Percentiles rank a stretch among this genome's conserved stretches.
These are phyloP conservation scores for Massospora cicadina DNA, from an alignment of 371 early-diverging fungal species.

Conservation along the genomic window DNA sequence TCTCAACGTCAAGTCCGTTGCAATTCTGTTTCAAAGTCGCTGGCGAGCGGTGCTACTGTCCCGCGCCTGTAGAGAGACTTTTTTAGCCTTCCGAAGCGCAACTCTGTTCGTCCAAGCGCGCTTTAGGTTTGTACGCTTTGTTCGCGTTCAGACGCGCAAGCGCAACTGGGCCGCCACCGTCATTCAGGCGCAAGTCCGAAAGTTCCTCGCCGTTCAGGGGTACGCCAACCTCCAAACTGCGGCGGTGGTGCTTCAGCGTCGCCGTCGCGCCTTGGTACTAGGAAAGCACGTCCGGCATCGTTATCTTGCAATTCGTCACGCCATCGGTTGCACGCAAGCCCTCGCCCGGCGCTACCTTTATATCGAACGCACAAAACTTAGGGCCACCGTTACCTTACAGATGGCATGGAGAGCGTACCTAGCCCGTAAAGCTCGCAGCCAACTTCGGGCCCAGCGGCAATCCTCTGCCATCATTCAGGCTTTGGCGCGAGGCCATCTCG, in stretches of 20 bases:
- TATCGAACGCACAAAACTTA: background rate
- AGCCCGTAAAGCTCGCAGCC: background rate
- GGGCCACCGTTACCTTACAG: background rate
- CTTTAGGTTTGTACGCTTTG: background rate
- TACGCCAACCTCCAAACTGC: background rate
- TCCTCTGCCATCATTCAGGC: background rate
- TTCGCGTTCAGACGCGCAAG: background rate
- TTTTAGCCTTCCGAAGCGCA: background rate
- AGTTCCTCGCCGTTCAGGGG: background rate
- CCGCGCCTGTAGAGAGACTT: background rate
- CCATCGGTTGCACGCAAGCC: background rate
- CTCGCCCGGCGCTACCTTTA: background rate
- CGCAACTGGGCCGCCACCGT: background rate
- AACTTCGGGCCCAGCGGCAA: background rate
- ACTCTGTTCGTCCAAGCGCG: background rate
- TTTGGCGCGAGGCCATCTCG: background rate
- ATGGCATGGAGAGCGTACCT: background rate
- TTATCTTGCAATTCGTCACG: background rate
- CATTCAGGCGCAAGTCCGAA: background rate
- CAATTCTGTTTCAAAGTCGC: background rate
- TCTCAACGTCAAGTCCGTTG: background rate
- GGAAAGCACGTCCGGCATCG: background rate
- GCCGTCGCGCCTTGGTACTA: background rate
- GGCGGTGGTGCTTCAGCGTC: background rate
- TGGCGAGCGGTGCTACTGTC: background rate